Evolutionary conservation across 2,329 filamentous ascomycete species (phyloP).

Genomic region (Ilyonectria mors-panacis): DNA sequence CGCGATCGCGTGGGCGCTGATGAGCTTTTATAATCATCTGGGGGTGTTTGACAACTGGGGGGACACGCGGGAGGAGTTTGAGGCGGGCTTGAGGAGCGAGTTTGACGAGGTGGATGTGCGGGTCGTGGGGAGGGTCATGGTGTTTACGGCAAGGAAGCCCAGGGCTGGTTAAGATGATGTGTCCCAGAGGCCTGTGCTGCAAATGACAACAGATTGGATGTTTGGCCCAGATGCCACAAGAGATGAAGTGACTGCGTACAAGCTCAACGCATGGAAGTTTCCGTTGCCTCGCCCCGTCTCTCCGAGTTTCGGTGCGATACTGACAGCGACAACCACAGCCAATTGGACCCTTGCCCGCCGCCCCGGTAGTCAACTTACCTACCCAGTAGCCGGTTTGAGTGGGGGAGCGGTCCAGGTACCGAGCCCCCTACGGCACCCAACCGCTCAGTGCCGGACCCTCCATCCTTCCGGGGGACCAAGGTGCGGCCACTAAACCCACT

Average conservation of each 20-base stretch:
- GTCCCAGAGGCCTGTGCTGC: no score
- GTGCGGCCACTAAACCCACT: no score
- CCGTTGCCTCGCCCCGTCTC: no score
- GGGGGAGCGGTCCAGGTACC: neutral
- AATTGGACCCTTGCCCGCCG: neutral
- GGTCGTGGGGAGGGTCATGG: conserved; percentile 55
- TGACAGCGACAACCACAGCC: neutral
- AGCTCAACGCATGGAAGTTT: neutral
- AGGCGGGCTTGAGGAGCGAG: conserved; percentile 50
- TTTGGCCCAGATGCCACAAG: no score
- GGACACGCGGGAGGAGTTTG: conserved; percentile 53
- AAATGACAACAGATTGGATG: no score
- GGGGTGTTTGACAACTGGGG: conserved; percentile 58
- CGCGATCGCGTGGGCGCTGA: conserved; percentile 32
- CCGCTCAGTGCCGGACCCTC: neutral
- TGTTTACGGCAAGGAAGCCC: conserved; percentile 55
- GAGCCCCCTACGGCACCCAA: neutral
- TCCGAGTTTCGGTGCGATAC: no score
- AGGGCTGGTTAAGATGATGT: conserved; percentile 17
- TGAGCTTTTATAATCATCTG: conserved; percentile 53
- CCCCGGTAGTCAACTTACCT: neutral
- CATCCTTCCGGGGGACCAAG: neutral
- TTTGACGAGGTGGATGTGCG: conserved; percentile 58
- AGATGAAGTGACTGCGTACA: neutral
- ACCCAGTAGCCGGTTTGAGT: neutral